Evolutionary conservation across 345 rosid species (phyloP), one percentile per base, ranked within the genome.

Genomic region (Rhizophora mangle): DNA sequence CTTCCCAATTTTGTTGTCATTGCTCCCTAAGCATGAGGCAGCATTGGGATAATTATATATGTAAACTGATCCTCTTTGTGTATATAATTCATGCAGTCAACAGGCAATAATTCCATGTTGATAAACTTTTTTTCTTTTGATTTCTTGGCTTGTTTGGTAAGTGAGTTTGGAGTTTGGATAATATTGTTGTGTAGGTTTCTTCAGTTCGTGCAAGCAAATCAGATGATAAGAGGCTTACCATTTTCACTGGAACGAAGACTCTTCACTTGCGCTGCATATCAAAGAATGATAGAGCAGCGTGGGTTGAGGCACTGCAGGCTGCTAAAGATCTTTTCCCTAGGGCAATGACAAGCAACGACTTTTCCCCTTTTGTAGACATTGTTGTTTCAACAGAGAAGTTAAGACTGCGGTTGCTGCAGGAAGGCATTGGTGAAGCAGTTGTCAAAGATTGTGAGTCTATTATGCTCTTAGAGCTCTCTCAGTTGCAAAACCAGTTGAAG

Each of bases 171-270:
- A 62, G 60, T 73, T 79, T 53, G 63, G 31, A 10, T 54, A 9
- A 64, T 73, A 26, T 70, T 43, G 61, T n/a, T 70, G 61, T 70
- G 63, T 86, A 94, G 98, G 99, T 96, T 73, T 89, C 99, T 76
- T 90, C 99, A 24, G 79, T 92, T 67, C 94, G 98, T 37, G 88
- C 94, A 31, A 96, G 98, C 78, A 92, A 88, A 79, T 92, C 99
- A 49, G 98, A 96, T 76, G 99, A 96, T 72, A 96, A 90, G 75
- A 87, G 99, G 87, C 90, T 95, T 43, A 81, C 91, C 51, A 89
- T 95, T 81, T 92, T 90, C 79, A 90, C 97, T 1, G 99, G 98
- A 72, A 92, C 98, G 29, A 95, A 95, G 81, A 95, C 99, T 76
- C 99, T 95, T 70, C 99, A 95, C 74, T 80, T 92, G 79, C 85